Evolutionary conservation across 352 stramenopile species (phyloP), one percentile per base, ranked within the genome.

Genomic region (Saprolegnia diclina): DNA sequence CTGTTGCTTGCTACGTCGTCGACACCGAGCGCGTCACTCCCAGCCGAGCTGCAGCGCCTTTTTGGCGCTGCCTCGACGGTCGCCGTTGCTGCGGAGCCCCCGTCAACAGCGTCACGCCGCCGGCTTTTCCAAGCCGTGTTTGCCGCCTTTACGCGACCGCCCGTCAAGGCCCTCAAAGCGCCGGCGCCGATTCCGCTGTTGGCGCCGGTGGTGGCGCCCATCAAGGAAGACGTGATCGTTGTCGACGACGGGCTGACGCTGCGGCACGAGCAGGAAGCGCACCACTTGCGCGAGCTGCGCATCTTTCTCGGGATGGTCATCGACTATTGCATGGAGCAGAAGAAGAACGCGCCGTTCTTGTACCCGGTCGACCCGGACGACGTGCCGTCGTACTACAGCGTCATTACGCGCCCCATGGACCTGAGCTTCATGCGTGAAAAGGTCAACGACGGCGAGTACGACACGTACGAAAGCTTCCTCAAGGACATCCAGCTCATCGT

Each of bases 391-490:
- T 97, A 97, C 70, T 93, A 96, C 61, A 50, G 91, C 50, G 92
- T 97, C 65, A 88, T 97, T 56, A 85, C 87, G 64, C 56, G 78
- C 5, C 90, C 89, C 16, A 97, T 97, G 87, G 87, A 94, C 71
- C 67, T 97, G 48, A 89, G 78, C 46, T 88, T 78, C 19, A 97
- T 97, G 80, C 87, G 84, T 5, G 84, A 91, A 53, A 95, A 94
- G 71, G 72, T 97, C 9, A 92, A 97, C 63, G 86, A 95, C 22
- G 77, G 88, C 32, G 87, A 95, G 64, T 97, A 97, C 74, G 89
- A 79, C 9, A 94, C 83, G 35, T 92, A 93, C 35, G 87, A 96
- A 57, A 77, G 86, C 44, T 97, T 97, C 56, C 79, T 94, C 66
- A 76, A 84, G 48, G 88, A 97, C 66, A 88, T 97, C 32, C 79